Evolutionary conservation across 768 basidiomycete genomes (phyloP).

Genomic region (Lactifluus echinatus): DNA sequence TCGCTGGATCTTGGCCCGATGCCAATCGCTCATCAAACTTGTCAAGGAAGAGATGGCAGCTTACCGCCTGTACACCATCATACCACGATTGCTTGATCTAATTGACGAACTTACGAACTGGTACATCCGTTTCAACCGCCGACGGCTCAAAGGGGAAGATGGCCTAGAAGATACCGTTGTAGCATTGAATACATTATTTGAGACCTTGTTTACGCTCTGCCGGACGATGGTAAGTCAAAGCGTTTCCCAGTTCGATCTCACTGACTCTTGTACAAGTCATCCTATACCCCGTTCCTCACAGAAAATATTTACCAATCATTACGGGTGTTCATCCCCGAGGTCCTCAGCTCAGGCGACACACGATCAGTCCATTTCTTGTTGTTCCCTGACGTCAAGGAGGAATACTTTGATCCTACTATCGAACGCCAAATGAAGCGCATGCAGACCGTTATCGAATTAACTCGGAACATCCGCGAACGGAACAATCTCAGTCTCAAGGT

Average conservation of each 20-base stretch:
- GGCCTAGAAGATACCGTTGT: conserved; percentile 78
- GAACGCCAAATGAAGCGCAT: conserved; percentile 92
- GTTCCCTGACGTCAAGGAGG: conserved; percentile 89
- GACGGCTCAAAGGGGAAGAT: conserved; percentile 90
- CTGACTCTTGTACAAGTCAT: conserved; percentile 49
- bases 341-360: conserved; percentile 60
- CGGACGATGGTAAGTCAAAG: conserved; percentile 76
- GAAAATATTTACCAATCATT: conserved; percentile 94
- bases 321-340: conserved; percentile 73
- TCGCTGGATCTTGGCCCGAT: conserved; percentile 95
- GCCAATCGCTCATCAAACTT: conserved; percentile 89
- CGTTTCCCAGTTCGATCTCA: background rate
- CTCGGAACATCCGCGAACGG: conserved; percentile 79
- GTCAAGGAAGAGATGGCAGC: conserved; percentile 95
- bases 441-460: conserved; percentile 91
- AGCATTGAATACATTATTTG: conserved; percentile 93
- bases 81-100: conserved; percentile 86
- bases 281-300: conserved; percentile 96
- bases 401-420: conserved; percentile 90
- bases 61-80: conserved; percentile 95
- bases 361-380: conserved; percentile 93
- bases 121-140: conserved; percentile 99
- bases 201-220: conserved; percentile 88
- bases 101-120: conserved; percentile 97
- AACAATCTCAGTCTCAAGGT: conserved; percentile 88